Conservation (phyloP, 1,284 basidiomycete genomes). For the Cryptococcus deneoformans region DNA sequence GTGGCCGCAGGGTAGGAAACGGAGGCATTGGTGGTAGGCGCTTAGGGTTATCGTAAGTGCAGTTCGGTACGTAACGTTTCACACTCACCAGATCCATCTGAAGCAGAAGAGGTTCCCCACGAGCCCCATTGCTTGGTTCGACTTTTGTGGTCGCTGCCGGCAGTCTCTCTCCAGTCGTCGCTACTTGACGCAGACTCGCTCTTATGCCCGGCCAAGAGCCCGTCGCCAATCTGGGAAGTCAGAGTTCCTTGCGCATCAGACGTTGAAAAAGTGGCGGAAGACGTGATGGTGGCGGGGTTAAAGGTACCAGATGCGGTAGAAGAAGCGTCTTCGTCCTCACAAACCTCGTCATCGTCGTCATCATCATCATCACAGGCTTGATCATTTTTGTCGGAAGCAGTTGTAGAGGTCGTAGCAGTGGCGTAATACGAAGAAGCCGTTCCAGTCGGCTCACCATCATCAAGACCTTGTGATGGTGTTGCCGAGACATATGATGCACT, state of each 20-base stretch:
- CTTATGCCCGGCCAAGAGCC: slow-evolving; percentile 2
- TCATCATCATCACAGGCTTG: not conserved
- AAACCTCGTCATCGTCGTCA: slow-evolving; percentile 8
- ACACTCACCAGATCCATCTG: not conserved
- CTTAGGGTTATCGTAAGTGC: too few relatives aligned
- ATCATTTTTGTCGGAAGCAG: too few relatives aligned
- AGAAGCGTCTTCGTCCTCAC: slow-evolving; percentile 1
- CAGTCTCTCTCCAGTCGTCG: not conserved
- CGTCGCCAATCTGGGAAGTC: slow-evolving; percentile 7
- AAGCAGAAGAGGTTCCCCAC: not conserved
- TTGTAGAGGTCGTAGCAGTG: slow-evolving; percentile 5
- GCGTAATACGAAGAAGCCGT: not conserved
- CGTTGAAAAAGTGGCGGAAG: slow-evolving; percentile 2
- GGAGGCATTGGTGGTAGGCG: too few relatives aligned
- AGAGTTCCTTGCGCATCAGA: slow-evolving; percentile 3
- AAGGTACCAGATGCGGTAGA: not conserved
- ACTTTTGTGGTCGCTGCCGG: not conserved
- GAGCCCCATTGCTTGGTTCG: not conserved
- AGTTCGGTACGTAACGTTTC: too few relatives aligned
- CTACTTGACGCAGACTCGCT: not conserved
- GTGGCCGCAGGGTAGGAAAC: too few relatives aligned
- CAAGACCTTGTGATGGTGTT: not conserved
- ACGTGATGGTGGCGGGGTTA: not conserved
- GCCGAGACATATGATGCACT: not conserved
- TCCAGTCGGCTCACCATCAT: not conserved